These are phyloP conservation scores for Chalaropsis thielavioides DNA, from an alignment of 2,329 filamentous ascomycete genomes.

Conservation along the genomic window DNA sequence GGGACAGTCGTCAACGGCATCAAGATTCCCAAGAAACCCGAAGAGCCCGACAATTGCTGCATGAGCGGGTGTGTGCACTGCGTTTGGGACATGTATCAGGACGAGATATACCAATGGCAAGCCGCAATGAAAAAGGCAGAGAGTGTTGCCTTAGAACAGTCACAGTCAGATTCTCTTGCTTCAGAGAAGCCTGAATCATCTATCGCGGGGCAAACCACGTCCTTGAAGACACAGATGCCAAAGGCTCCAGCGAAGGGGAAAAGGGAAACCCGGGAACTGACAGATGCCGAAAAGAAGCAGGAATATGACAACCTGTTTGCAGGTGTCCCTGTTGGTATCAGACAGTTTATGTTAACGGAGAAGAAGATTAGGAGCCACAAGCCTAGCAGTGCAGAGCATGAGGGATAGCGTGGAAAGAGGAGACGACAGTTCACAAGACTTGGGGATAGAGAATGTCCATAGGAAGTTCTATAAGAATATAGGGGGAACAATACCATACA, in stretches of 20 bases:
- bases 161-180: constrained; percentile 8
- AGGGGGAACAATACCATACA: no score
- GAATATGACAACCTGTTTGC: constrained; percentile 58
- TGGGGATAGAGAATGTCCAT: neutral
- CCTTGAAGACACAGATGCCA: neutral
- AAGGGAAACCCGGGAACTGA: neutral
- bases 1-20: constrained; percentile 62
- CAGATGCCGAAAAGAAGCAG: constrained; percentile 17
- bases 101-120: constrained; percentile 86
- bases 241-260: neutral
- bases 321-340: constrained; percentile 76
- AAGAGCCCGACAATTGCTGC: constrained; percentile 94
- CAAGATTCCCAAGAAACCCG: constrained; percentile 65
- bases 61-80: constrained; percentile 98
- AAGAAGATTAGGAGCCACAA: constrained; percentile 75
- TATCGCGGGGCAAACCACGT: neutral
- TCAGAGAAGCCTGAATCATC: neutral
- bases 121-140: constrained; percentile 42
- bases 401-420: constrained; percentile 27
- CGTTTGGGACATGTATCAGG: constrained; percentile 83
- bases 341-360: constrained; percentile 95
- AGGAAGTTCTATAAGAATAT: neutral
- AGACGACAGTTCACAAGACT: neutral
- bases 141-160: constrained; percentile 25
- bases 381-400: constrained; percentile 34